These are phyloP conservation scores for Liquidambar formosana DNA, from an alignment of 164 flowering plant genomes.

Conservation along the genomic window DNA sequence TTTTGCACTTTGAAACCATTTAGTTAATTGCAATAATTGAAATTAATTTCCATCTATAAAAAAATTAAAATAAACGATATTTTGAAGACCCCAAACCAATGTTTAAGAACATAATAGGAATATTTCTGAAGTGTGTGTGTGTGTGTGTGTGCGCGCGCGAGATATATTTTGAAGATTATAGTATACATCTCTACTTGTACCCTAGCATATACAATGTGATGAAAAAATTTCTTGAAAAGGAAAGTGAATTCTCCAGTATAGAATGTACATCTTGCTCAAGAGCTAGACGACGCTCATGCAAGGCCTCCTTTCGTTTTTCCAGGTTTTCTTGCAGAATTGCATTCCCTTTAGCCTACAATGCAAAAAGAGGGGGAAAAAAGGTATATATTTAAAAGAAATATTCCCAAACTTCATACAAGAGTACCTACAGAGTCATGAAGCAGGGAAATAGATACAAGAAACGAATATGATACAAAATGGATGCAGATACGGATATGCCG, in stretches of 20 bases:
- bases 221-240: background rate
- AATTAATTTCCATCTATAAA: background rate
- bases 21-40: background rate
- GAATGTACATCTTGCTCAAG: constrained; percentile 81
- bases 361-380: background rate
- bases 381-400: background rate
- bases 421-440: no score
- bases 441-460: no score
- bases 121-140: background rate
- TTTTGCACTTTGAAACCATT: constrained; percentile 1
- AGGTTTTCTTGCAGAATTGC: constrained; percentile 52
- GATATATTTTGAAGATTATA: background rate
- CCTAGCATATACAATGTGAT: background rate
- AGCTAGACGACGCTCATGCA: constrained; percentile 72
- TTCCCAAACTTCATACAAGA: background rate
- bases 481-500: no score
- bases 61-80: no score
- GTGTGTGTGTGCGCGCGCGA: no score
- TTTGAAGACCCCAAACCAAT: background rate
- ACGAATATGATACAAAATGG: no score
- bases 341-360: constrained; percentile 60
- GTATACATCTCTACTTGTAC: background rate
- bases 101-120: background rate
- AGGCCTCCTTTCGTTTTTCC: constrained; percentile 58
- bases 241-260: background rate